A percentile compares a stretch with the other conserved stretches of the same genome.
Evolutionary conservation across 176 grass and related monocot genomes (phyloP).

Genomic region (Hordeum marinum): DNA sequence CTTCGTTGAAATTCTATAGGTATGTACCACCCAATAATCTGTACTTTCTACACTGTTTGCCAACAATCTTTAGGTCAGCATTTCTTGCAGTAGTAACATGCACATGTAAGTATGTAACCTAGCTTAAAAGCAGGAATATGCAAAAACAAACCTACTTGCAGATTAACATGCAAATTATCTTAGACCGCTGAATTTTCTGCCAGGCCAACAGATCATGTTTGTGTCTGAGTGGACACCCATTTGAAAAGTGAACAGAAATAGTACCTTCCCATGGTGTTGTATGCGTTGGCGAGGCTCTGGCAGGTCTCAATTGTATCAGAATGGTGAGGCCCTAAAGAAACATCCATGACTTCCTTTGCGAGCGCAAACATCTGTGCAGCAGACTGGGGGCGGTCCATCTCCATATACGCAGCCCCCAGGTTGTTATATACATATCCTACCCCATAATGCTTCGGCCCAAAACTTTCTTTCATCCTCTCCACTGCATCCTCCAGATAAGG

Average conservation of each 20-base stretch:
- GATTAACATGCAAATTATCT: not conserved
- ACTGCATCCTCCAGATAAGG: constrained; percentile 68
- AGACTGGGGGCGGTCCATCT: constrained; percentile 73
- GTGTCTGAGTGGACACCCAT: not conserved
- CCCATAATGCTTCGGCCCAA: constrained; percentile 76
- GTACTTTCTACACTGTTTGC: not conserved
- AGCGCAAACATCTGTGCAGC: constrained; percentile 89
- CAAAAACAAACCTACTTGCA: not conserved
- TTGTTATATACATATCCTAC: constrained; percentile 94
- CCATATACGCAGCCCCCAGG: constrained; percentile 82
- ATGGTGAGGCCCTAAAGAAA: constrained; percentile 75
- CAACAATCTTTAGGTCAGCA: not conserved
- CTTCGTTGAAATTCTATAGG: not conserved
- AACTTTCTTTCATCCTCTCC: constrained; percentile 85
- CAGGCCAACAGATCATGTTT: not conserved
- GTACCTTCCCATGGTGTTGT: constrained; percentile 76
- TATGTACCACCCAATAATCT: not conserved
- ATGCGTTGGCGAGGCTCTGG: constrained; percentile 93
- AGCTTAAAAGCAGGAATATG: not conserved
- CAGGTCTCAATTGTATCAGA: constrained; percentile 76
- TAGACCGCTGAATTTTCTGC: not conserved
- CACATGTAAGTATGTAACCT: not conserved
- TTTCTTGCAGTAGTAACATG: not conserved
- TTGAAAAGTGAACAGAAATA: not conserved
- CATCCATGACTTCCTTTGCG: constrained; percentile 79